Conservation (phyloP, 768 basidiomycete species). For the Brasilioporus rufonigricans region DNA sequence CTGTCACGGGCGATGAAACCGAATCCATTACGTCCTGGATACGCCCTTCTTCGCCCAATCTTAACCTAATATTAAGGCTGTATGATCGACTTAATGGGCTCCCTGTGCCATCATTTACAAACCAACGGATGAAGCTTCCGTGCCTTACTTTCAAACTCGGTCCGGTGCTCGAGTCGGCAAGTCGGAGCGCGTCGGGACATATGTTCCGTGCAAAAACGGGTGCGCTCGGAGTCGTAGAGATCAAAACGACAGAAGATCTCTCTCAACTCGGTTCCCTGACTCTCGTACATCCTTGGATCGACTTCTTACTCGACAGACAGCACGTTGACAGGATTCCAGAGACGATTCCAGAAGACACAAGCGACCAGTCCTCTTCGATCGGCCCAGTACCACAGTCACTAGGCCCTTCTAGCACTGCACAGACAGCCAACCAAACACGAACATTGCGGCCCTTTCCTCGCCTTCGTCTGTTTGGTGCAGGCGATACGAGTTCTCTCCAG, state of each 20-base stretch:
- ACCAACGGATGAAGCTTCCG: background rate
- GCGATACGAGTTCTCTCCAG: background rate
- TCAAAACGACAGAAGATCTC: slow-evolving; percentile 6
- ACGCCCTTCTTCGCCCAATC: background rate
- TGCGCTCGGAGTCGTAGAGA: too few relatives aligned
- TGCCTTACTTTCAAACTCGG: slow-evolving; percentile 1
- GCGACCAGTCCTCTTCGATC: background rate
- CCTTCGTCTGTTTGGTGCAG: background rate
- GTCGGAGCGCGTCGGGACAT: background rate
- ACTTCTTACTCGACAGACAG: slow-evolving; percentile 4
- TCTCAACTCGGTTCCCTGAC: too few relatives aligned
- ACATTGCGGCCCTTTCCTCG: background rate
- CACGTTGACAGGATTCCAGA: background rate
- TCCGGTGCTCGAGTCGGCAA: background rate
- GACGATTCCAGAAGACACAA: background rate
- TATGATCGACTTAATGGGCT: background rate
- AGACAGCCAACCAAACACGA: background rate
- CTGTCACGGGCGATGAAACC: background rate
- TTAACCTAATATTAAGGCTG: background rate
- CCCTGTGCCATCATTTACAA: background rate
- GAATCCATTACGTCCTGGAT: background rate
- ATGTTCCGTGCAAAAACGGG: slow-evolving; percentile 1
- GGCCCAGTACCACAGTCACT: too few relatives aligned
- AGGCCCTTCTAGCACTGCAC: background rate
- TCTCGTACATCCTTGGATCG: too few relatives aligned